Conservation (phyloP, 768 basidiomycete species). For the Aureoboletus auriporus region DNA sequence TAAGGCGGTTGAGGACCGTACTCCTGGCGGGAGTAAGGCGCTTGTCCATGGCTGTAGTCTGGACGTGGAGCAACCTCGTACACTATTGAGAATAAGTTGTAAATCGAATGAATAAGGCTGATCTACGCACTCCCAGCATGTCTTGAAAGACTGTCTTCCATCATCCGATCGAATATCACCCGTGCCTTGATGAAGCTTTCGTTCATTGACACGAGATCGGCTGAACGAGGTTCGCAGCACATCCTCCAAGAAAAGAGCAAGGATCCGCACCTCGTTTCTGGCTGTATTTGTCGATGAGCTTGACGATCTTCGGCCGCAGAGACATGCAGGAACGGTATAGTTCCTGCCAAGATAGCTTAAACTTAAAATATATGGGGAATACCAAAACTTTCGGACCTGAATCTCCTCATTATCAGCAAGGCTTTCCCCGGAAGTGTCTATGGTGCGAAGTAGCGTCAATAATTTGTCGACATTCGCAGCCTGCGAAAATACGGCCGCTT, state of each 20-base stretch:
- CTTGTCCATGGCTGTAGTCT: conserved; percentile 25
- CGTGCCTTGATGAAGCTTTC: conserved; percentile 88
- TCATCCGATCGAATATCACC: conserved; percentile 88
- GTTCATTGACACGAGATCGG: conserved; percentile 92
- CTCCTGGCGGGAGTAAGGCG: conserved; percentile 28
- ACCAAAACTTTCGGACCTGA: conserved; percentile 43
- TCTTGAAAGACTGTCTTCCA: conserved; percentile 82
- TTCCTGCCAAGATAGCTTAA: conserved; percentile 48
- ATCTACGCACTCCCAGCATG: conserved; percentile 55
- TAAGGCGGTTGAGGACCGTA: conserved; percentile 40
- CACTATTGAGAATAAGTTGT: conserved; percentile 32
- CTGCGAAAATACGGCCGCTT: conserved; percentile 84
- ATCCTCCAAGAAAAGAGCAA: neutral
- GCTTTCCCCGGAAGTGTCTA: conserved; percentile 77
- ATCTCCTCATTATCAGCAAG: conserved; percentile 91
- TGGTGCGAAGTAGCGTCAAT: conserved; percentile 63
- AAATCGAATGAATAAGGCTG: neutral
- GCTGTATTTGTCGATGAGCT: conserved; percentile 94
- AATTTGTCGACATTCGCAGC: conserved; percentile 82
- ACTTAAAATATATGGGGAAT: conserved; percentile 2
- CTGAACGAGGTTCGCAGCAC: conserved; percentile 35
- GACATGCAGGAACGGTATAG: conserved; percentile 88
- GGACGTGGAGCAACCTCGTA: conserved; percentile 43
- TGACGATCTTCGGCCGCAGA: conserved; percentile 90
- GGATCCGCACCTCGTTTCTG: conserved; percentile 68